Evolutionary conservation across 257 asterid genomes (phyloP).

Genomic region (Misopates orontium): DNA sequence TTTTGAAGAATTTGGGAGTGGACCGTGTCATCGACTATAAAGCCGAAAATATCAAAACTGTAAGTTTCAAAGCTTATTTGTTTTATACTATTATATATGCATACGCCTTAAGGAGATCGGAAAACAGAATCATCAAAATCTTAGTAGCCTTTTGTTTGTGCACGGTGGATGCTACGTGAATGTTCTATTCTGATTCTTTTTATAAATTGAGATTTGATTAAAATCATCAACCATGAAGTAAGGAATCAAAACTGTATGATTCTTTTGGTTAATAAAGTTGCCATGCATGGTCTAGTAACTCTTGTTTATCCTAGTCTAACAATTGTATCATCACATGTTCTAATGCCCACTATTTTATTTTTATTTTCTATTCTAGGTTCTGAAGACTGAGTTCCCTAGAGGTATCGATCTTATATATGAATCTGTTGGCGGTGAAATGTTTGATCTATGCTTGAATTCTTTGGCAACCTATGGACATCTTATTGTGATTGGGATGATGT

Average conservation of each 20-base stretch:
- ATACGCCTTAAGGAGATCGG: too few relatives aligned
- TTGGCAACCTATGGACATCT: slow-evolving; percentile 83
- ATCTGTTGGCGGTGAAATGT: slow-evolving; percentile 98
- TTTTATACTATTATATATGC: neutral
- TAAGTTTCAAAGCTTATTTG: slow-evolving; percentile 32
- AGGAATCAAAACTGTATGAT: slow-evolving; percentile 67
- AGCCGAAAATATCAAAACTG: slow-evolving; percentile 70
- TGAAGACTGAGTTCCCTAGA: slow-evolving; percentile 85
- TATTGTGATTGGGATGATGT: slow-evolving; percentile 90
- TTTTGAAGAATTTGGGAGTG: slow-evolving; percentile 82
- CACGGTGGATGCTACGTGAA: too few relatives aligned
- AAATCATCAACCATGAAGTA: slow-evolving; percentile 82
- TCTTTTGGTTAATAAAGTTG: too few relatives aligned
- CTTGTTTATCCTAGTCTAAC: too few relatives aligned
- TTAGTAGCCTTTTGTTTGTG: too few relatives aligned
- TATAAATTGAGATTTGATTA: too few relatives aligned
- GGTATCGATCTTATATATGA: slow-evolving; percentile 85
- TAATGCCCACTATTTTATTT: too few relatives aligned
- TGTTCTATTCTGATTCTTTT: too few relatives aligned
- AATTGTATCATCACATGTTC: too few relatives aligned
- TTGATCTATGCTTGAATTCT: slow-evolving; percentile 79
- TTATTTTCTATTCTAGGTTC: slow-evolving; percentile 49
- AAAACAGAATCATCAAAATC: too few relatives aligned
- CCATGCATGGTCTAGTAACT: too few relatives aligned
- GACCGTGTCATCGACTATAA: slow-evolving; percentile 93